Percentiles rank a stretch among this genome's conserved stretches.
These are phyloP conservation scores for Stagonosporopsis rhizophila DNA, from an alignment of 2,329 filamentous ascomycete genomes.

Conservation along the genomic window DNA sequence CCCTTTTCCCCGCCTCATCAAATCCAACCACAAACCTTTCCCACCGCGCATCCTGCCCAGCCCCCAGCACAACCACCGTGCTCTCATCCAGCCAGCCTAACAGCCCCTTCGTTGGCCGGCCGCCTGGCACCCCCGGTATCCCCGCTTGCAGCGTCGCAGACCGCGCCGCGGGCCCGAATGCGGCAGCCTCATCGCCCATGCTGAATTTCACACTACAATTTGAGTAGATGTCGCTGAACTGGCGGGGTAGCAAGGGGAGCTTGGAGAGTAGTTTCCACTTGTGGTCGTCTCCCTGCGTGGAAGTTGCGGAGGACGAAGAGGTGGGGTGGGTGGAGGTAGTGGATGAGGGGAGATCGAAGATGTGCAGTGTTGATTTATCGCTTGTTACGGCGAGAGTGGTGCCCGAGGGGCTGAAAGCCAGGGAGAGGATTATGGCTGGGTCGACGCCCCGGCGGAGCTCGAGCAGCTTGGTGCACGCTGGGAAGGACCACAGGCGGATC, in stretches of 20 bases:
- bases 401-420: conserved; percentile 85
- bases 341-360: conserved; percentile 77
- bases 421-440: conserved; percentile 82
- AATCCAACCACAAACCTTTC: conserved; percentile 70
- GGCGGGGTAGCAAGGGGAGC: conserved; percentile 81
- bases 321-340: background rate
- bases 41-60: conserved; percentile 82
- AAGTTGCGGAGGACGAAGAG: background rate
- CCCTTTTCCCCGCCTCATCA: conserved; percentile 70
- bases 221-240: conserved; percentile 90
- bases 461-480: conserved; percentile 78
- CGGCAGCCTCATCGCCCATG: conserved; percentile 73
- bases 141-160: conserved; percentile 53
- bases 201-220: conserved; percentile 83
- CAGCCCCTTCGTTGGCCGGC: conserved; percentile 77
- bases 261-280: conserved; percentile 88
- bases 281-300: conserved; percentile 35
- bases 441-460: conserved; percentile 92
- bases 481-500: conserved; percentile 82
- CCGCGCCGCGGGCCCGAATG: conserved; percentile 37
- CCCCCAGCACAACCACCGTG: conserved; percentile 77
- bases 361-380: conserved; percentile 93
- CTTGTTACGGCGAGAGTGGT: conserved; percentile 87
- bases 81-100: conserved; percentile 83
- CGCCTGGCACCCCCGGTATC: conserved; percentile 61